Evolutionary conservation across 345 rosid genomes (phyloP).

Genomic region (Durio zibethinus): DNA sequence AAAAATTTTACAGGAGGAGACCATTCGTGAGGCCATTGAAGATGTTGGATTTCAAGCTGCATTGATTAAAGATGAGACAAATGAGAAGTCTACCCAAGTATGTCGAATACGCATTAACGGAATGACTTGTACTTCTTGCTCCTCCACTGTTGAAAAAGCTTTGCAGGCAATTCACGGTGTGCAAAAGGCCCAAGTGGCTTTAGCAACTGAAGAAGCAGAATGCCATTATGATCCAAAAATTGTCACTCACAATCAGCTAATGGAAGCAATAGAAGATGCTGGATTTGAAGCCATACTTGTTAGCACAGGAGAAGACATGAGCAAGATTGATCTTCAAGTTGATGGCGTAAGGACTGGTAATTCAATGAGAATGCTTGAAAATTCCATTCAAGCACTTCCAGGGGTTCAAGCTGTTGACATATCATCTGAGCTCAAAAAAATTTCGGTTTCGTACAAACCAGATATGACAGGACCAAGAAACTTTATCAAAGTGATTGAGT

Average conservation of each 20-base stretch:
- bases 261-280: conserved; percentile 49
- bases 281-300: conserved; percentile 76
- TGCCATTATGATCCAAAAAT: conserved; percentile 58
- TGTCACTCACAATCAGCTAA: conserved; percentile 35
- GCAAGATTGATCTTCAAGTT: conserved; percentile 66
- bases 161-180: conserved; percentile 64
- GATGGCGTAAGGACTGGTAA: conserved; percentile 54
- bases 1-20: conserved; percentile 52
- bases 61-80: conserved; percentile 47
- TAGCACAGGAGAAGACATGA: conserved; percentile 66
- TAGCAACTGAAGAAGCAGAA: conserved; percentile 91
- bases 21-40: conserved; percentile 78
- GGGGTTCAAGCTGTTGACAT: conserved; percentile 54
- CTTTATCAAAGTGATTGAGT: conserved; percentile 69
- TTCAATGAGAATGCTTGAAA: conserved; percentile 49
- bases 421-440: conserved; percentile 30
- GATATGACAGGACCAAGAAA: conserved; percentile 77
- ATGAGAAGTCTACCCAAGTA: conserved; percentile 50
- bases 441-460: conserved; percentile 64
- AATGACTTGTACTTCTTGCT: conserved; percentile 92
- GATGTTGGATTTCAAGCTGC: conserved; percentile 81
- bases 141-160: conserved; percentile 64
- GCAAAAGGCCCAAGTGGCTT: conserved; percentile 66
- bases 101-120: conserved; percentile 74
- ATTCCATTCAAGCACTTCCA: conserved; percentile 79